phyloP scores from a whole-genome alignment of 768 basidiomycete genomes.

The Suillus luteus region DNA sequence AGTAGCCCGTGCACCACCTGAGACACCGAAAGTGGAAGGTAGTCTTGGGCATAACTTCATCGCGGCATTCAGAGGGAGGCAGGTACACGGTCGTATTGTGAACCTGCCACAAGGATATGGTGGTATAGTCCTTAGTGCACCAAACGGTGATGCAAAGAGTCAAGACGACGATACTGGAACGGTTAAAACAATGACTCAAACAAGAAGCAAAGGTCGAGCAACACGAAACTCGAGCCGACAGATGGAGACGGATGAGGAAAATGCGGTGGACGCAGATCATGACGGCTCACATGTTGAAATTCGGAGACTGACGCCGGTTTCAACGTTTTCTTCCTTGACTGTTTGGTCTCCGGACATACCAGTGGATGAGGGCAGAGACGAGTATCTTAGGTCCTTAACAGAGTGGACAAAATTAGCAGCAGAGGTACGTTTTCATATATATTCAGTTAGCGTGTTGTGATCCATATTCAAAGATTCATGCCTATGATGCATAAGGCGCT shows the following conservation, averaged over 20 bases:
- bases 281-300: slow-evolving; percentile 20
- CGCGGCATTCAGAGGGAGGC: slow-evolving; percentile 77
- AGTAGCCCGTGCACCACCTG: neutral
- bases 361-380: slow-evolving; percentile 69
- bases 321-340: slow-evolving; percentile 66
- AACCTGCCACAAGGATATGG: slow-evolving; percentile 65
- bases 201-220: slow-evolving; percentile 16
- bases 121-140: slow-evolving; percentile 58
- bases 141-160: slow-evolving; percentile 16
- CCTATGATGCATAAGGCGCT: neutral
- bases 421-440: slow-evolving; percentile 47
- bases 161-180: slow-evolving; percentile 18
- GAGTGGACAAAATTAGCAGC: slow-evolving; percentile 72
- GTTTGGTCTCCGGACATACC: slow-evolving; percentile 77
- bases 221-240: slow-evolving; percentile 26
- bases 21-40: neutral
- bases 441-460: neutral
- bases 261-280: slow-evolving; percentile 27
- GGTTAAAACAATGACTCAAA: slow-evolving; percentile 10
- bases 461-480: slow-evolving; percentile 3
- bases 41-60: slow-evolving; percentile 36
- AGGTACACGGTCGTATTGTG: slow-evolving; percentile 65
- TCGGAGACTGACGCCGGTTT: slow-evolving; percentile 46
- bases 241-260: slow-evolving; percentile 32
- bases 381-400: slow-evolving; percentile 64